These are phyloP conservation scores for Saccharomyces hybrid DNA, from an alignment of 1,139 yeast genomes.

Conservation along the genomic window DNA sequence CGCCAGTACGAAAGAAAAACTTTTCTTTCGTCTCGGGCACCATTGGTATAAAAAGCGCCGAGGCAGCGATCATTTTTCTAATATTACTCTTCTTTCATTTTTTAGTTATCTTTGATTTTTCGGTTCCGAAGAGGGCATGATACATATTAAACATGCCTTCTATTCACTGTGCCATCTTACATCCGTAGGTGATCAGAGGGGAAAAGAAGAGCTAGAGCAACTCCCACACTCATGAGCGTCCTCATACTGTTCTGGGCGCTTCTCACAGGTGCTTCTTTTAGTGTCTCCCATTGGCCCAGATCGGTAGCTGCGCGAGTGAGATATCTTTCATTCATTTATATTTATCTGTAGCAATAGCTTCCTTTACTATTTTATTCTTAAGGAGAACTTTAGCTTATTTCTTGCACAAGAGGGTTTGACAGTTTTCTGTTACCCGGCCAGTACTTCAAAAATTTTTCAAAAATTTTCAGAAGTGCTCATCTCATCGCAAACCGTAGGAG, in stretches of 20 bases:
- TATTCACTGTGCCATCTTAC: conserved; percentile 32
- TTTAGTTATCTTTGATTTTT: background rate
- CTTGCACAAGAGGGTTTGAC: background rate
- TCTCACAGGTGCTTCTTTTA: conserved; percentile 2
- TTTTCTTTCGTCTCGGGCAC: background rate
- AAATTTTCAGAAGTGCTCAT: conserved; percentile 3
- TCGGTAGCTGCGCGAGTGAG: conserved; percentile 31
- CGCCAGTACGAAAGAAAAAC: background rate
- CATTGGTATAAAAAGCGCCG: background rate
- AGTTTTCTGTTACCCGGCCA: background rate
- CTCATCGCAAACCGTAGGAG: conserved; percentile 6
- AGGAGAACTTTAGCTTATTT: background rate
- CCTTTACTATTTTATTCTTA: background rate
- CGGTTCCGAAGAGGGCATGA: conserved; percentile 12
- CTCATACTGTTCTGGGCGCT: conserved; percentile 29
- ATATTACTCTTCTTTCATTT: background rate
- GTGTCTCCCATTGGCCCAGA: conserved; percentile 15
- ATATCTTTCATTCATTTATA: conserved; percentile 10
- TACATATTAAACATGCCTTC: conserved; percentile 29
- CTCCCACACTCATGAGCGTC: conserved; percentile 24
- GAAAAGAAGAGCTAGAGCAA: conserved; percentile 31
- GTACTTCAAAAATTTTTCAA: background rate
- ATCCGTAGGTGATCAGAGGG: conserved; percentile 31
- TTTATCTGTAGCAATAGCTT: background rate
- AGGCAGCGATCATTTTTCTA: background rate